Evolutionary conservation across 2,329 filamentous ascomycete genomes (phyloP).

Genomic region (Claviceps sp.): DNA sequence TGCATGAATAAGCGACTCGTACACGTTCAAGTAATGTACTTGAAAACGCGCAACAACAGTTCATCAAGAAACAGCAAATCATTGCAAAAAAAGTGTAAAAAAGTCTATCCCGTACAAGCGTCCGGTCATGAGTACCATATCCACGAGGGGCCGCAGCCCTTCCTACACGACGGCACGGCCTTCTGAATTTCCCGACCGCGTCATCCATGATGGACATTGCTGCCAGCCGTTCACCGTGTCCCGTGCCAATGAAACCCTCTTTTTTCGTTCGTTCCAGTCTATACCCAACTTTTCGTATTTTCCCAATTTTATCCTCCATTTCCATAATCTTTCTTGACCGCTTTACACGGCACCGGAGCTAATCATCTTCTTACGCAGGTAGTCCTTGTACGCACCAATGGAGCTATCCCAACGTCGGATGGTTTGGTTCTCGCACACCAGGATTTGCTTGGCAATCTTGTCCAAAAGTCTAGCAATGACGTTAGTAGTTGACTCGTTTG

Average conservation of each 20-base stretch:
- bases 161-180: constrained; percentile 16
- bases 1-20: not conserved
- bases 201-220: constrained; percentile 10
- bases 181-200: not conserved
- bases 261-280: constrained; percentile 9
- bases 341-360: constrained; percentile 71
- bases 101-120: constrained; percentile 20
- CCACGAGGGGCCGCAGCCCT: constrained; percentile 17
- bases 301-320: not conserved
- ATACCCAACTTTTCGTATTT: constrained; percentile 6
- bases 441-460: constrained; percentile 99
- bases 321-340: constrained; percentile 1
- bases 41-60: not conserved
- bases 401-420: constrained; percentile 77
- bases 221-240: constrained; percentile 6
- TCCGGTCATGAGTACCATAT: constrained; percentile 12
- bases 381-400: constrained; percentile 95
- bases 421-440: constrained; percentile 97
- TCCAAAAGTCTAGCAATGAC: constrained; percentile 61
- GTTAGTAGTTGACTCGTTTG: constrained; percentile 8
- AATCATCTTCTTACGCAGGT: constrained; percentile 98
- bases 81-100: constrained; percentile 14
- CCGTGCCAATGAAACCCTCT: constrained; percentile 7
- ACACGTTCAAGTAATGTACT: not conserved
- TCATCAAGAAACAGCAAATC: not conserved